Base-by-base conservation (phyloP, 2,329 filamentous ascomycete species). In the Colletotrichum echinochloae region DNA sequence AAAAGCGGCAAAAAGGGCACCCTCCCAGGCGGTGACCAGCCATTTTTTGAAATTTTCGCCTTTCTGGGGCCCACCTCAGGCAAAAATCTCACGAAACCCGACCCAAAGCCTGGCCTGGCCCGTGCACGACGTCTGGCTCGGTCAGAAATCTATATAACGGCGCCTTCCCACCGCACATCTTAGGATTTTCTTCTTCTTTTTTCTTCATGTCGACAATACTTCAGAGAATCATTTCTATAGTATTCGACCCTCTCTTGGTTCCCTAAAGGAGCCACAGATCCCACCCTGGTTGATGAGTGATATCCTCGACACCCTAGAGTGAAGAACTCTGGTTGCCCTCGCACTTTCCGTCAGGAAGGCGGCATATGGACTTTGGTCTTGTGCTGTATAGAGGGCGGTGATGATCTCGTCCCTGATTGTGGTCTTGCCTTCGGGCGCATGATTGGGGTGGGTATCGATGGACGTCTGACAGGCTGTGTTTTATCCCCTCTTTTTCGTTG, bases 151-250 rank as follows among this genome's bases (percentile, higher is more conserved):
- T 87, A 86, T 86, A 86, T 81, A 85, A 78, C 18, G 20, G 18
- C 33, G 55, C 9, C 20, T 74, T 52, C 60, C 69, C 73, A 78
- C 75, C 75, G 77, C 74, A 6, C 41, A 59, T 71, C 80, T 83
- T 83, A 70, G 39, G 51, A 72, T 78, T 75, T 77, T 79, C 78
- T 83, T 83, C 80, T 83, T 67, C 57, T 82, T 78, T 81, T 85
- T 85, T 84, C 82, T 85, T 88, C 81, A 82, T 86, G 86, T 87
- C 87, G 87, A 89, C 86, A 88, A 88, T 88, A 88, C 85, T 87
- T 87, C 82, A 88, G 83, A 94, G 93, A 95, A 95, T 95, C 93
- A 94, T 93, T 97, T 97, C 92, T 97, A 95, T 94, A 97, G 94
- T 95, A 91, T 88, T 93, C 90, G 90, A 94, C 92, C 88, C 87